Percentiles rank a stretch among this genome's conserved stretches.
phyloP scores from a whole-genome alignment of 202 grass and related monocot species.

The Dendrocalamus latiflorus region DNA sequence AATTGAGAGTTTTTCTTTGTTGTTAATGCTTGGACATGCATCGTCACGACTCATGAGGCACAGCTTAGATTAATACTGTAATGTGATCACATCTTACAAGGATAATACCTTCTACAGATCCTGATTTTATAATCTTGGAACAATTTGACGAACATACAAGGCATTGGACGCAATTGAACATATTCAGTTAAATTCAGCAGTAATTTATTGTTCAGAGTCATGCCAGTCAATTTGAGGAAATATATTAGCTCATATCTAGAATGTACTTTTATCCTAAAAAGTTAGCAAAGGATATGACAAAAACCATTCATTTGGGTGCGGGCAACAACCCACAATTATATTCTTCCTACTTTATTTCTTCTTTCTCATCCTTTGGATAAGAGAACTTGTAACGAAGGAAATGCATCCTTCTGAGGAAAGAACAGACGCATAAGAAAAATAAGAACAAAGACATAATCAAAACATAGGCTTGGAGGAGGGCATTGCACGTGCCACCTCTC shows the following conservation, averaged over 20 bases:
- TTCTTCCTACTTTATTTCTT: slow-evolving; percentile 25
- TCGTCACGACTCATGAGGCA: not conserved
- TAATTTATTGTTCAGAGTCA: not conserved
- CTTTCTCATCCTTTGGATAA: slow-evolving; percentile 50
- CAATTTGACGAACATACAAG: not conserved
- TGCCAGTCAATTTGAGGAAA: not conserved
- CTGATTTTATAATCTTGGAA: not conserved
- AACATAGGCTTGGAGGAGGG: too few species aligned
- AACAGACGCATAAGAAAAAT: slow-evolving; percentile 25
- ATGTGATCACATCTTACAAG: not conserved
- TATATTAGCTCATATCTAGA: not conserved
- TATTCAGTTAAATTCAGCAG: not conserved
- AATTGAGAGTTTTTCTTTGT: not conserved
- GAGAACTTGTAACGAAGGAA: slow-evolving; percentile 1
- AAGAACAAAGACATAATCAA: too few species aligned
- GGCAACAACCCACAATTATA: too few species aligned
- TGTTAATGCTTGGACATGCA: slow-evolving; percentile 6
- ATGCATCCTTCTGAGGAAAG: not conserved
- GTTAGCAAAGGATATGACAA: not conserved
- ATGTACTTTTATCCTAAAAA: not conserved
- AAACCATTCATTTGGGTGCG: not conserved
- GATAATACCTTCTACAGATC: not conserved
- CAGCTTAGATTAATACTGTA: not conserved
- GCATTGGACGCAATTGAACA: not conserved
- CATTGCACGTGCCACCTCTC: too few species aligned